Base-by-base conservation (phyloP, 169 alveolate species). In the Eimeria acervulina region DNA sequence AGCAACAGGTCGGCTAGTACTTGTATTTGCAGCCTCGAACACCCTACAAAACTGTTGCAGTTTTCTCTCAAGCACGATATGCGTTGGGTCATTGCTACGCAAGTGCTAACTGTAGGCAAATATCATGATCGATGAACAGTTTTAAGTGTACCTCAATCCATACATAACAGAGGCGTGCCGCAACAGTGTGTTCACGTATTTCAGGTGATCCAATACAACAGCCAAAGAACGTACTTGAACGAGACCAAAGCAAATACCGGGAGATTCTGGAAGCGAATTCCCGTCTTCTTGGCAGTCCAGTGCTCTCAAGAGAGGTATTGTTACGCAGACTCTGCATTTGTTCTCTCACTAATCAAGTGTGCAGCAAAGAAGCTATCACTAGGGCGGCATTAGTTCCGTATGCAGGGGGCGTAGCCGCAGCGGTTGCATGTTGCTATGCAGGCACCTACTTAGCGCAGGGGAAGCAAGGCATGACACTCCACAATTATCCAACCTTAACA, bases 181-280 rank as follows among this genome's bases (percentile, higher is more conserved):
- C 44, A 31, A 0, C 31, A 44, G 28, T 78, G 44, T 83, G 66
- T 52, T 51, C 52, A 33, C 52, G 42, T n/a, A 19, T 31, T 85
- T 28, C 81, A 85, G 93, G 93, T n/a, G 93, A 68, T 28, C 80
- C 93, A 36, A 61, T 85, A 61, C 81, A 85, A 10, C 61, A 26
- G 0, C 93, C 93, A 4, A 55, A 55, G 44, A 85, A 31, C 40
- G 61, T 85, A 12, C 36, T 59, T 19, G 93, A 85, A 55, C 63
- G 80, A 6, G 80, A 26, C 42, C 93, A 85, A 51, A 85, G 33
- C 59, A 85, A 85, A 85, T 55, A 85, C 55, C 17, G 68, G 17
- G 80, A 85, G 70, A 19, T 61, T 36, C 40, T 59, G 61, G 93
- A 85, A n/a, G 19, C 55, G 36, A 59, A n/a, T 33, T 31, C 28